A percentile compares a stretch with the other conserved stretches of the same genome.
Conservation (phyloP, 148 eudicot genomes). For the Rheum nobile region DNA sequence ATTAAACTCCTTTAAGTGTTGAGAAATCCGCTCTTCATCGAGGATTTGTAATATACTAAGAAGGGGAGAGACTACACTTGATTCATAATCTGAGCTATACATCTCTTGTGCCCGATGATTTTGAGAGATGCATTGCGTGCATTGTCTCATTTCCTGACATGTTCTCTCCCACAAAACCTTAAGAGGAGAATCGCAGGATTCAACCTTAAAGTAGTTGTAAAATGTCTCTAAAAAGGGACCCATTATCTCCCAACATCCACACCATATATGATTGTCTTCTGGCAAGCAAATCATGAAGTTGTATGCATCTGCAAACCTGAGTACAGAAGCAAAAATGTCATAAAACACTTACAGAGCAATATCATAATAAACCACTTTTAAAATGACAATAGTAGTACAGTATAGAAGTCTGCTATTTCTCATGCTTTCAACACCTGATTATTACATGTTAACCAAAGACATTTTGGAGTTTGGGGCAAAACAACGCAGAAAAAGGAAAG, state of each 20-base stretch:
- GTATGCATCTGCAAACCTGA: conserved; percentile 91
- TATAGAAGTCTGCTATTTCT: background rate
- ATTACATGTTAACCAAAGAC: background rate
- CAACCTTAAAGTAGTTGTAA: conserved; percentile 69
- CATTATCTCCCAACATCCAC: conserved; percentile 75
- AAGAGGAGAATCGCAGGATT: conserved; percentile 56
- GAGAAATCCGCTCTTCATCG: conserved; percentile 80
- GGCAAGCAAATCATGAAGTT: conserved; percentile 56
- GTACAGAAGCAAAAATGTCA: conserved; percentile 6
- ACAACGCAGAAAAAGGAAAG: background rate
- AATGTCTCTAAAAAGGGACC: conserved; percentile 90
- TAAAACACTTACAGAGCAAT: background rate
- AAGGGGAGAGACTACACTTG: conserved; percentile 62
- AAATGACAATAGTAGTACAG: background rate
- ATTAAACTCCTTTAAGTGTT: conserved; percentile 67
- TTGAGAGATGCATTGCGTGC: conserved; percentile 81
- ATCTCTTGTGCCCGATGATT: conserved; percentile 86
- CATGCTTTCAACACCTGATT: background rate
- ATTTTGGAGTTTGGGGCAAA: background rate
- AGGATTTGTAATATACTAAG: conserved; percentile 56
- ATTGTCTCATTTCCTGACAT: conserved; percentile 57
- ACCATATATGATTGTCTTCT: conserved; percentile 66
- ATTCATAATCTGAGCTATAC: conserved; percentile 66
- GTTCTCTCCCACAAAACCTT: conserved; percentile 70
- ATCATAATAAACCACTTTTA: background rate